Evolutionary conservation across 129 eudicot genomes (phyloP).

Genomic region (Apium graveolens): DNA sequence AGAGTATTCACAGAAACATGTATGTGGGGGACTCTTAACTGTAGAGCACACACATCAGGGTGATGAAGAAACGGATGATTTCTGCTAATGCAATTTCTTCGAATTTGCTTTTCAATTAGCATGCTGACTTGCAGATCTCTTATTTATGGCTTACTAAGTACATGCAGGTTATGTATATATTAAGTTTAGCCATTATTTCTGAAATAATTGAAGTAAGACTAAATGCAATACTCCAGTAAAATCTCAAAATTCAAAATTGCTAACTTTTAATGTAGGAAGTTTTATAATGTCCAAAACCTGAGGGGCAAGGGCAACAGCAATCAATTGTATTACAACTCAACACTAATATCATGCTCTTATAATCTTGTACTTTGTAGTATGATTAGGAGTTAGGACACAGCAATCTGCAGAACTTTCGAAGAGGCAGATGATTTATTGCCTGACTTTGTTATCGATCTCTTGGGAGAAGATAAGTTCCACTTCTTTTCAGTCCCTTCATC

Average conservation of each 20-base stretch:
- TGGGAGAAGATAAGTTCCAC: constrained; percentile 48
- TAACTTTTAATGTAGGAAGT: no score
- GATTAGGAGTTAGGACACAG: constrained; percentile 31
- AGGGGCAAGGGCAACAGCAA: no score
- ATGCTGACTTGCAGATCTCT: not conserved
- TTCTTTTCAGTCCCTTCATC: constrained; percentile 72
- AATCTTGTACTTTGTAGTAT: not conserved
- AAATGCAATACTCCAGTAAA: no score
- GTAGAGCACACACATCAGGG: no score
- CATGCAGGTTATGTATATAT: no score
- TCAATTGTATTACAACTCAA: not conserved
- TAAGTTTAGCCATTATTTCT: no score
- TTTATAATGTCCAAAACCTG: no score
- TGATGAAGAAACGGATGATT: not conserved
- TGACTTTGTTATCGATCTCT: constrained; percentile 36
- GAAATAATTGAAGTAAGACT: no score
- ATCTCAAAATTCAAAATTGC: no score
- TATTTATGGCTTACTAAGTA: not conserved
- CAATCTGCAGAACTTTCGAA: constrained; percentile 43
- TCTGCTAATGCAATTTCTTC: not conserved
- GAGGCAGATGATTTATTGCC: constrained; percentile 40
- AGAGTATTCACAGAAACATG: no score
- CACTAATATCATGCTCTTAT: not conserved
- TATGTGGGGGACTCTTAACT: no score
- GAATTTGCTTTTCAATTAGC: not conserved